Conservation (phyloP, 2,329 filamentous ascomycete species). For the Venturia aucupariae region DNA sequence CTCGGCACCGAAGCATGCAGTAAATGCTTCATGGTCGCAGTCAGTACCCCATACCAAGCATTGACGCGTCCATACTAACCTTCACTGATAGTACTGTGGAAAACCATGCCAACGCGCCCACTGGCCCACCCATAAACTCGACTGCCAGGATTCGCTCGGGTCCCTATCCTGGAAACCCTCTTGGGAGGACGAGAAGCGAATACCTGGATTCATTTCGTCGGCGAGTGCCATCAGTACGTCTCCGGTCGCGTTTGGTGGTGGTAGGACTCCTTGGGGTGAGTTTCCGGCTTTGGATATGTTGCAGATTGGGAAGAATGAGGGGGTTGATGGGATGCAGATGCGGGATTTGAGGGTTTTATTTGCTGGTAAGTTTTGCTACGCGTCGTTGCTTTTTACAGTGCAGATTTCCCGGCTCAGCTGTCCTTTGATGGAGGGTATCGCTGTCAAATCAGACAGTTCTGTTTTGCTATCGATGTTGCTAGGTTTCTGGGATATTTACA, state of each 20-base stretch:
- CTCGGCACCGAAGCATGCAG: neutral
- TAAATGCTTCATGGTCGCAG: neutral
- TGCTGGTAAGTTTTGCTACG: conserved; percentile 24
- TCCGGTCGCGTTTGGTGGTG: conserved; percentile 15
- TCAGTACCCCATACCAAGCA: neutral
- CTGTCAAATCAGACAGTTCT: too few species aligned
- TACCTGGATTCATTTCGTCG: conserved; percentile 21
- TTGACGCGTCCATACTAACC: neutral
- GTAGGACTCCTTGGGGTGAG: conserved; percentile 34
- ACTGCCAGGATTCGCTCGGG: conserved; percentile 24
- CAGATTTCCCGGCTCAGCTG: too few species aligned
- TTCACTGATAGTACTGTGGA: conserved; percentile 27
- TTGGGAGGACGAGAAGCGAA: conserved; percentile 22
- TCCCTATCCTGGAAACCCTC: conserved; percentile 24
- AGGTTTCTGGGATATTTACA: too few species aligned
- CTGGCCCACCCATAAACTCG: conserved; percentile 24
- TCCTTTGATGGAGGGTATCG: too few species aligned
- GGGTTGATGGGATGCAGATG: conserved; percentile 12
- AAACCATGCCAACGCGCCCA: conserved; percentile 25
- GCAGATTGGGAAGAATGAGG: conserved; percentile 25
- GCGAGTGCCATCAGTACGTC: neutral
- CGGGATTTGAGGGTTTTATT: conserved; percentile 26
- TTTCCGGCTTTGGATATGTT: conserved; percentile 34
- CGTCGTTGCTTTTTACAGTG: too few species aligned
- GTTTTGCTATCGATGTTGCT: too few species aligned